phyloP scores from a whole-genome alignment of 2,329 filamentous ascomycete species.

The Colletotrichum lindemuthianum region DNA sequence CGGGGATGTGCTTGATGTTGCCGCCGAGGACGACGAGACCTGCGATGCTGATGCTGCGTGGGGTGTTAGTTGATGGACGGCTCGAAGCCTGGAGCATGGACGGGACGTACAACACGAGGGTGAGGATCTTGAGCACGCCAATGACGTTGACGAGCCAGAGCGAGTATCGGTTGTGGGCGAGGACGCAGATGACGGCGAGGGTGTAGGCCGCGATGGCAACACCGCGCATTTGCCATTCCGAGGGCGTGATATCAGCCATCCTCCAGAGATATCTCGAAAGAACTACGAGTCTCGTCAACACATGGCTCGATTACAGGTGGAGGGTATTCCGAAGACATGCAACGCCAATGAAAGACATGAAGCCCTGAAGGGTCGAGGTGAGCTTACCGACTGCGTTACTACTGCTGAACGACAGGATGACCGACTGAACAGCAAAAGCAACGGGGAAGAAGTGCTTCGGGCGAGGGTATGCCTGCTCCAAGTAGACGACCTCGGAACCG shows the following conservation, averaged over 20 bases:
- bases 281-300: slow-evolving; percentile 48
- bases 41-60: slow-evolving; percentile 59
- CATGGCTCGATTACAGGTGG: background rate
- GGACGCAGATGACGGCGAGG: slow-evolving; percentile 61
- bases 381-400: slow-evolving; percentile 67
- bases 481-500: slow-evolving; percentile 73
- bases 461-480: slow-evolving; percentile 74
- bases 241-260: slow-evolving; percentile 60
- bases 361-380: background rate
- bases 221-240: slow-evolving; percentile 73
- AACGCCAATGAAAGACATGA: too few species aligned
- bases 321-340: background rate
- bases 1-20: slow-evolving; percentile 42
- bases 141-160: slow-evolving; percentile 66
- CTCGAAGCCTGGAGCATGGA: background rate
- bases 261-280: slow-evolving; percentile 71
- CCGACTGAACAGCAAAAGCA: slow-evolving; percentile 70
- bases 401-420: slow-evolving; percentile 72
- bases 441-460: slow-evolving; percentile 73
- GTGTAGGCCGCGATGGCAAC: slow-evolving; percentile 73
- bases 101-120: slow-evolving; percentile 61
- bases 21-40: slow-evolving; percentile 68
- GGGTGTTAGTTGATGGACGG: background rate
- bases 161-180: slow-evolving; percentile 67
- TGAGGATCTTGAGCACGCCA: slow-evolving; percentile 68